Percentiles rank a stretch among this genome's conserved stretches.
These are phyloP conservation scores for Polysphondylium violaceum DNA, from an alignment of 78 protist species.

Conservation along the genomic window DNA sequence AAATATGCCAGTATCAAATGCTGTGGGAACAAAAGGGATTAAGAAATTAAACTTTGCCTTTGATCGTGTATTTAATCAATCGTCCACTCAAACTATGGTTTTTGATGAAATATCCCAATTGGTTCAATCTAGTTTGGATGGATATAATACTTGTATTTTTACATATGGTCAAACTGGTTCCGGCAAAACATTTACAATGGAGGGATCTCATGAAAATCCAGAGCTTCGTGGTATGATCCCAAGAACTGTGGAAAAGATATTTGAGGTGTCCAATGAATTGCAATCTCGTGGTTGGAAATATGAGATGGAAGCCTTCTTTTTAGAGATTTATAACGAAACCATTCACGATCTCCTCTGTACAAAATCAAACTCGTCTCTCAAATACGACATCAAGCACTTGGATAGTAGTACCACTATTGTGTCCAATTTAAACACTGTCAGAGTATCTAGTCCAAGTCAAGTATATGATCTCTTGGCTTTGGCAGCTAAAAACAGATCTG, in stretches of 20 bases:
- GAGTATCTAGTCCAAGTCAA: slow-evolving; percentile 42
- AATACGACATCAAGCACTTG: slow-evolving; percentile 64
- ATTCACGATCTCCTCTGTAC: slow-evolving; percentile 62
- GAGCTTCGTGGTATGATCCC: slow-evolving; percentile 83
- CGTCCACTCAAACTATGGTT: slow-evolving; percentile 81
- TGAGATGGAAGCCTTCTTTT: slow-evolving; percentile 70
- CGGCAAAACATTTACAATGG: slow-evolving; percentile 94
- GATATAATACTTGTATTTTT: slow-evolving; percentile 93
- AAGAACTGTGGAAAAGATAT: slow-evolving; percentile 82
- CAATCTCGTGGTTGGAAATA: slow-evolving; percentile 53
- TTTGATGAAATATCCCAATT: slow-evolving; percentile 89
- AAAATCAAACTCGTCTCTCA: background rate
- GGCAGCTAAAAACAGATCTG: slow-evolving; percentile 75
- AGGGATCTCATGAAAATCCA: slow-evolving; percentile 53
- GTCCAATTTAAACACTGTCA: slow-evolving; percentile 23
- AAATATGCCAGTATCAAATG: background rate
- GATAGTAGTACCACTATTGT: slow-evolving; percentile 8
- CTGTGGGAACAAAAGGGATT: background rate
- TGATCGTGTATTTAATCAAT: slow-evolving; percentile 82
- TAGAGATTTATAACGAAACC: slow-evolving; percentile 90
- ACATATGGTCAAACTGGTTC: slow-evolving; percentile 94
- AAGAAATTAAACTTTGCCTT: slow-evolving; percentile 65
- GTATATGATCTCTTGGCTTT: slow-evolving; percentile 43
- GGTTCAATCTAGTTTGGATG: slow-evolving; percentile 89
- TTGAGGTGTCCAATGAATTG: slow-evolving; percentile 27